A percentile compares a stretch with the other conserved stretches of the same genome.
Evolutionary conservation across 2,329 filamentous ascomycete species (phyloP).

Genomic region (Ceratocystiopsis brevicomis): DNA sequence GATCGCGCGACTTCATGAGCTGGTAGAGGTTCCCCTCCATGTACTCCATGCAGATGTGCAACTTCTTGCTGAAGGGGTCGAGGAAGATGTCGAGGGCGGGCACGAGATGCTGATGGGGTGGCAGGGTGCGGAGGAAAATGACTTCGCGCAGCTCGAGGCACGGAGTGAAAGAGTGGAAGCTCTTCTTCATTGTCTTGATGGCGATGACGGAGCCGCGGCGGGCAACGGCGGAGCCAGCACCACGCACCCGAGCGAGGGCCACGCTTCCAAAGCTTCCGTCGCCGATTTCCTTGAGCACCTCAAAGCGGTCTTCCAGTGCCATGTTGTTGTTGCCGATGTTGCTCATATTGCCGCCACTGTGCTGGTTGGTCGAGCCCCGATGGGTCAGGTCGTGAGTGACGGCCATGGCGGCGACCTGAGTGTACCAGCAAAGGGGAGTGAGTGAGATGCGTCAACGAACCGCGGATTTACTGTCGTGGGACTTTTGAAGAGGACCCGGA

Average conservation of each 20-base stretch:
- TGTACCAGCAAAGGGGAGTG: not conserved
- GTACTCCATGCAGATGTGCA: constrained; percentile 98
- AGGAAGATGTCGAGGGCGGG: constrained; percentile 96
- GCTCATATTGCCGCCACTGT: constrained; percentile 16
- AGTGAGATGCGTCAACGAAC: not conserved
- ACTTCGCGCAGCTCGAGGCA: constrained; percentile 92
- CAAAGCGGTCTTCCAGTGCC: constrained; percentile 81
- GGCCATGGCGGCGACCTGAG: constrained; percentile 39
- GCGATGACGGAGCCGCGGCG: constrained; percentile 85
- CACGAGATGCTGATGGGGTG: constrained; percentile 79
- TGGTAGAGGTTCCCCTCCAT: constrained; percentile 99
- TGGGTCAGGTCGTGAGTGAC: constrained; percentile 55
- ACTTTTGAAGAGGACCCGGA: too few relatives aligned
- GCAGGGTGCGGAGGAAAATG: constrained; percentile 82
- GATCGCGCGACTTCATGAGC: constrained; percentile 93
- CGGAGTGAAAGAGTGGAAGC: constrained; percentile 76
- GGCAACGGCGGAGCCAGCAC: constrained; percentile 73
- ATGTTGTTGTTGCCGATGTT: constrained; percentile 19
- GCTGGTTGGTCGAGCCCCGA: constrained; percentile 40
- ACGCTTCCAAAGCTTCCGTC: constrained; percentile 98
- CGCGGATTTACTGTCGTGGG: too few relatives aligned
- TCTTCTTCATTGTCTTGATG: constrained; percentile 99
- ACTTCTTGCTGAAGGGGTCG: constrained; percentile 85
- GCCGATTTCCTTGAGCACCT: constrained; percentile 93
- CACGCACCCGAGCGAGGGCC: constrained; percentile 74